phyloP scores from a whole-genome alignment of 2,329 filamentous ascomycete genomes.

The Cordyceps tenuipes region DNA sequence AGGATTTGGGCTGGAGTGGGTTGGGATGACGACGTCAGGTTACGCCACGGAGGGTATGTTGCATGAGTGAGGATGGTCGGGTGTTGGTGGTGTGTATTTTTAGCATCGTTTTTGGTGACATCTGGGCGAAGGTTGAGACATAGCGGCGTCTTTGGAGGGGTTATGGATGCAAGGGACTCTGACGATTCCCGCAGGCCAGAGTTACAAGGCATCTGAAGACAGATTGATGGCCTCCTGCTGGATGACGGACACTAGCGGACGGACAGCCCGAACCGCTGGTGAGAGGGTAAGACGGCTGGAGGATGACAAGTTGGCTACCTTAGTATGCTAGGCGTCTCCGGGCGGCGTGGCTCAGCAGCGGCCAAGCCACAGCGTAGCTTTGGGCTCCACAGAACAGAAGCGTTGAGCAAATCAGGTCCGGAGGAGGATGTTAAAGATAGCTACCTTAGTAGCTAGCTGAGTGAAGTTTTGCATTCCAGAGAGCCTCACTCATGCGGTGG shows the following conservation, averaged over 20 bases:
- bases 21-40: constrained; percentile 7
- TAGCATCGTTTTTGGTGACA: not conserved
- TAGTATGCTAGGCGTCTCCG: not conserved
- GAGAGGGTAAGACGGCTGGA: not conserved
- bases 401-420: not conserved
- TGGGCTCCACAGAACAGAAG: not conserved
- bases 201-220: not conserved
- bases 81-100: constrained; percentile 5
- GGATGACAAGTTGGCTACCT: not conserved
- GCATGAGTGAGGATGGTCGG: not conserved
- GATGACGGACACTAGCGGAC: constrained; percentile 3
- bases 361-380: not conserved
- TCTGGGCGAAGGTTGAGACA: not conserved
- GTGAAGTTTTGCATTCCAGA: not conserved
- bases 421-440: not conserved
- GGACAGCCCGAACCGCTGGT: not conserved
- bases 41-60: not conserved
- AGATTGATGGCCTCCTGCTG: not conserved
- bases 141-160: not conserved
- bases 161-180: not conserved
- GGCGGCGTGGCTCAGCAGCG: not conserved
- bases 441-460: not conserved
- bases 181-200: too few species aligned
- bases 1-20: not conserved
- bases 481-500: not conserved